phyloP scores from a whole-genome alignment of 106 monocot species.

The Hemerocallis citrina region DNA sequence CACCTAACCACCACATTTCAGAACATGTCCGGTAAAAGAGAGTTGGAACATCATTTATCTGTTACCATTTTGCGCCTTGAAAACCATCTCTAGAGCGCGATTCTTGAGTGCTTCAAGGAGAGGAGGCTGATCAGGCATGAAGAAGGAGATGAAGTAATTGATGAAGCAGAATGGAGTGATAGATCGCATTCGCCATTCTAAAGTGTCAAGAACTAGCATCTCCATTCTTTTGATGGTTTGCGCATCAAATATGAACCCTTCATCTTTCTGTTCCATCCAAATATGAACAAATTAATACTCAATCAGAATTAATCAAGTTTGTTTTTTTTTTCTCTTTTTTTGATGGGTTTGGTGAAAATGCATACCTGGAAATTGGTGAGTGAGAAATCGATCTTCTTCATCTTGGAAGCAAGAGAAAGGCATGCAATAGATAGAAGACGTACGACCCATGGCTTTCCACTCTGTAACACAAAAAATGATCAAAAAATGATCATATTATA shows the following conservation, averaged over 20 bases:
- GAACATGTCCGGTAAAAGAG: no score
- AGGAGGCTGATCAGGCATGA: slow-evolving; percentile 25
- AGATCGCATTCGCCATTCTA: slow-evolving; percentile 93
- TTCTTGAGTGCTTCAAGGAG: slow-evolving; percentile 42
- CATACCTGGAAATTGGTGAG: no score
- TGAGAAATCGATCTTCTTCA: slow-evolving; percentile 46
- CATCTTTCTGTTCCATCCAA: slow-evolving; percentile 1
- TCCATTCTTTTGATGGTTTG: slow-evolving; percentile 78
- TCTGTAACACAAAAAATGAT: slow-evolving; percentile 16
- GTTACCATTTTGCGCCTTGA: slow-evolving; percentile 64
- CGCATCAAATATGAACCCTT: slow-evolving; percentile 43
- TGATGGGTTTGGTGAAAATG: no score
- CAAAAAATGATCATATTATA: slow-evolving; percentile 10
- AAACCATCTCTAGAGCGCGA: slow-evolving; percentile 43
- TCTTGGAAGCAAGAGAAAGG: slow-evolving; percentile 86
- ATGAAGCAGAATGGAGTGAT: slow-evolving; percentile 93
- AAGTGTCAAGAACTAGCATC: slow-evolving; percentile 53
- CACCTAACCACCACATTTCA: no score
- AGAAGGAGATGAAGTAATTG: slow-evolving; percentile 61
- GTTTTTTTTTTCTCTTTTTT: no score
- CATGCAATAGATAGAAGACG: slow-evolving; percentile 67
- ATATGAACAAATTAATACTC: no score
- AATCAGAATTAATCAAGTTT: no score
- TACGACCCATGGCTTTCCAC: slow-evolving; percentile 72
- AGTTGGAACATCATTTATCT: no score